Evolutionary conservation across 2,329 filamentous ascomycete genomes (phyloP), one percentile per base, ranked within the genome.

Genomic region (Microcyclospora tardicrescens): DNA sequence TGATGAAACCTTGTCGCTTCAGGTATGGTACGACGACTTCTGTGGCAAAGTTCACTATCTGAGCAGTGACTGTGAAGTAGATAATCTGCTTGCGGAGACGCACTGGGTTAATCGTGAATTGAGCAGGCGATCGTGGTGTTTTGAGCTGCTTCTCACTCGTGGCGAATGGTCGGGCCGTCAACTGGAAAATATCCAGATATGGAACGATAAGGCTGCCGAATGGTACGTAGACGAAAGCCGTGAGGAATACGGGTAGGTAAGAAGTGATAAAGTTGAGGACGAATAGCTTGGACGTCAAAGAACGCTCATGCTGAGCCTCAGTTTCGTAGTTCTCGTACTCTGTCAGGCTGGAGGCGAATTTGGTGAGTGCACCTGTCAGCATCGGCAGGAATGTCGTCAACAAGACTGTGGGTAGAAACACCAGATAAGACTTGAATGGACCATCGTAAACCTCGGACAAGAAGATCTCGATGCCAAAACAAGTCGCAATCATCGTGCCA

Each of bases 221-320:
- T 0, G 89, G 89, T 14, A 94, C 84, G 53, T 95, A 96, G 45
- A 95, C 77, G 51, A 95, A 96, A 0, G 87, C 84, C 0, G 87
- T 95, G 13, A 96, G 72, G 55, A 93, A 79, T n/a, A 93, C 79
- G 1, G 85, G 83, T 37, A 93, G 77, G 58, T 95, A 96, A 0
- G 87, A 93, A 5, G 86, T 93, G 62, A 96, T 89, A 62, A 95
- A 94, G 66, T 95, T 93, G 54, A 96, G 75, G 11, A 96, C 78
- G 54, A 98, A 96, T 28, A 93, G 81, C 67, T 98, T 98, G 42
- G 84, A 79, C 0, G 91, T 84, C 56, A 94, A 74, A 2, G 87
- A 82, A 14, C 82, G 76, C 43, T 93, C 77, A 53, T 94, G 82
- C 11, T 79, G 79, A 48, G 87, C 84, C 41, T 82, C 73, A 0